These are phyloP conservation scores for Gnomoniopsis sp. DNA, from an alignment of 2,329 filamentous ascomycete species.

Conservation along the genomic window DNA sequence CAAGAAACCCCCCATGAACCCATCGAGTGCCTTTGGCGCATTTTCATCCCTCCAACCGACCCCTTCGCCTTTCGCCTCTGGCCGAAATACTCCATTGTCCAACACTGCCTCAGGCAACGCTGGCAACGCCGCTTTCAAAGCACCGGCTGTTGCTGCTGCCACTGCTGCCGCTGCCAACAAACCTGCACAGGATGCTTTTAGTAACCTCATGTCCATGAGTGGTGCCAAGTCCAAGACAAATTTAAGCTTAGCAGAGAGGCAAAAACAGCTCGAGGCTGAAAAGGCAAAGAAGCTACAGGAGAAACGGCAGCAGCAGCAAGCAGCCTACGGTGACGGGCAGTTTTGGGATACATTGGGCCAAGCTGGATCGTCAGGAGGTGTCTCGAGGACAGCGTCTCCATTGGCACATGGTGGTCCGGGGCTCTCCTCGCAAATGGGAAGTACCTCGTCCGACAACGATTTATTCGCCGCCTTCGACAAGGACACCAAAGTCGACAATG, in stretches of 20 bases:
- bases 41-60: slow-evolving; percentile 53
- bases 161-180: slow-evolving; percentile 41
- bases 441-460: slow-evolving; percentile 53
- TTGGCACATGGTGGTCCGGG: slow-evolving; percentile 31
- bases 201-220: slow-evolving; percentile 67
- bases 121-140: slow-evolving; percentile 18
- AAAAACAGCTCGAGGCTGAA: slow-evolving; percentile 62
- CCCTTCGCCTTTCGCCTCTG: slow-evolving; percentile 53
- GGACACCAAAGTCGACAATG: slow-evolving; percentile 63
- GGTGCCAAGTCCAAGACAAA: slow-evolving; percentile 62
- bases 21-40: slow-evolving; percentile 36
- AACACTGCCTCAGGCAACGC: slow-evolving; percentile 42
- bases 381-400: slow-evolving; percentile 45
- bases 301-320: slow-evolving; percentile 66
- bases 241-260: slow-evolving; percentile 74
- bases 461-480: slow-evolving; percentile 66
- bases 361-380: slow-evolving; percentile 37
- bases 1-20: slow-evolving; percentile 40
- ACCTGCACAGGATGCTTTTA: slow-evolving; percentile 69
- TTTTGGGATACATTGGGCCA: slow-evolving; percentile 73
- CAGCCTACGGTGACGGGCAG: slow-evolving; percentile 71
- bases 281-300: slow-evolving; percentile 73
- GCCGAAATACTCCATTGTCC: slow-evolving; percentile 54
- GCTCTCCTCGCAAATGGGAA: slow-evolving; percentile 27
- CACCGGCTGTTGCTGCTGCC: slow-evolving; percentile 38